These are phyloP conservation scores for Ogataea polymorpha DNA, from an alignment of 805 yeast genomes.

Conservation along the genomic window DNA sequence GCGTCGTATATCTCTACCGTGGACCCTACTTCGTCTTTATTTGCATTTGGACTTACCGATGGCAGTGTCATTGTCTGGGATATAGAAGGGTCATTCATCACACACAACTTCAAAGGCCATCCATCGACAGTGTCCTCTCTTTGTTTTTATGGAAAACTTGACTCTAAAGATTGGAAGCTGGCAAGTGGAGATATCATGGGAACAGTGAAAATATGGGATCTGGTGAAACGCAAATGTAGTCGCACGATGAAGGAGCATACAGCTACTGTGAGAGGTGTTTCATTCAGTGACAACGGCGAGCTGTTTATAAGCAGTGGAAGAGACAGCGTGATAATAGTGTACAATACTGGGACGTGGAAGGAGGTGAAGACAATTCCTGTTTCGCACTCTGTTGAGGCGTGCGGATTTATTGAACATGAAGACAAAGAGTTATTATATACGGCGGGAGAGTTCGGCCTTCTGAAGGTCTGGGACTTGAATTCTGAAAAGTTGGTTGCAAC, in stretches of 20 bases:
- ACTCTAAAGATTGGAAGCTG: conserved; percentile 70
- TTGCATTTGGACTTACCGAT: conserved; percentile 94
- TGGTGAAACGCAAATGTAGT: conserved; percentile 71
- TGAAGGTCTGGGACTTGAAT: conserved; percentile 60
- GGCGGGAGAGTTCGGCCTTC: conserved; percentile 75
- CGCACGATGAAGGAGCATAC: conserved; percentile 68
- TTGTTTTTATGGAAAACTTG: conserved; percentile 67
- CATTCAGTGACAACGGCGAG: conserved; percentile 51
- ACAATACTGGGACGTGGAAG: conserved; percentile 50
- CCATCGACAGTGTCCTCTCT: conserved; percentile 83
- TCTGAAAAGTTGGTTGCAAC: conserved; percentile 46
- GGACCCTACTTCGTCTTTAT: conserved; percentile 78
- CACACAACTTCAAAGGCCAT: conserved; percentile 92
- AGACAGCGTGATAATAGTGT: conserved; percentile 70
- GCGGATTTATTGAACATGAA: conserved; percentile 50
- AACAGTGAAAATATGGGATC: conserved; percentile 52
- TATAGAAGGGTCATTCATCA: conserved; percentile 77
- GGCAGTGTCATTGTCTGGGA: conserved; percentile 93
- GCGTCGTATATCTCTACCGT: conserved; percentile 77
- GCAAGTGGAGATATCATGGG: conserved; percentile 70
- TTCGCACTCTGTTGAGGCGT: conserved; percentile 66
- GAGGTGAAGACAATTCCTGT: conserved; percentile 67
- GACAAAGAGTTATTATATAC: conserved; percentile 47
- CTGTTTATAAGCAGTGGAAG: conserved; percentile 80
- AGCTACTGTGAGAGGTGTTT: conserved; percentile 83